Evolutionary conservation across 352 stramenopile genomes (phyloP), one percentile per base, ranked within the genome.

Genomic region (Phytopythium helicoides): DNA sequence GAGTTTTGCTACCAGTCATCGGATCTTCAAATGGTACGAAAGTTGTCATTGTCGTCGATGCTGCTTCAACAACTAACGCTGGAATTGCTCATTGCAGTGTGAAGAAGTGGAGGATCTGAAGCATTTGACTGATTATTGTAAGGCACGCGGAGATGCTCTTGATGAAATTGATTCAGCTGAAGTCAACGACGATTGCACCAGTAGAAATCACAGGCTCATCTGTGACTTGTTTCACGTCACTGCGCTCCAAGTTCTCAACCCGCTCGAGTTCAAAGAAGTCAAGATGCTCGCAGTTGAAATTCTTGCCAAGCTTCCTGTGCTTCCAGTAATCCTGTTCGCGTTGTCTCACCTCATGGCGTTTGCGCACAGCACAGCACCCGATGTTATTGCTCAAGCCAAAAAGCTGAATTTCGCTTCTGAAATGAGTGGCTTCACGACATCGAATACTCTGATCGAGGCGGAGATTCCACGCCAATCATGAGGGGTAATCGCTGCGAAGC

Each of bases 181-280:
- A 5, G 3, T 54, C 18, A 9, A 48, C n/a, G 45, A 16, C 15
- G 21, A 23, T 35, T 16, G 6, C 46, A 36, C 23, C 8, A 9
- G 39, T 12, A 38, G 31, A 47, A 25, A 42, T 23, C n/a, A 14
- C 7, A 22, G 21, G 9, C 9, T 53, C 26, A 41, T 18, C 15
- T 48, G 62, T 46, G 26, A 65, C 28, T 40, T 82, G 3, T 77
- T 81, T 47, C 65, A 82, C 16, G 45, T 74, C 5, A 47, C 74
- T 25, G 65, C 64, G 12, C 61, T 73, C 4, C 69, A 78, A 25
- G 39, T 80, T 3, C 54, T 85, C 16, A 71, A 89, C 46, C 74
- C 78, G 6, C 56, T 91, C 40, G 81, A 91, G 60, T 91, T 81
- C 51, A 91, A 91, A 53, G 81, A 91, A 45, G 66, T 91, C 38